These are phyloP conservation scores for Xylaria sp. DNA, from an alignment of 2,329 filamentous ascomycete species.

Conservation along the genomic window DNA sequence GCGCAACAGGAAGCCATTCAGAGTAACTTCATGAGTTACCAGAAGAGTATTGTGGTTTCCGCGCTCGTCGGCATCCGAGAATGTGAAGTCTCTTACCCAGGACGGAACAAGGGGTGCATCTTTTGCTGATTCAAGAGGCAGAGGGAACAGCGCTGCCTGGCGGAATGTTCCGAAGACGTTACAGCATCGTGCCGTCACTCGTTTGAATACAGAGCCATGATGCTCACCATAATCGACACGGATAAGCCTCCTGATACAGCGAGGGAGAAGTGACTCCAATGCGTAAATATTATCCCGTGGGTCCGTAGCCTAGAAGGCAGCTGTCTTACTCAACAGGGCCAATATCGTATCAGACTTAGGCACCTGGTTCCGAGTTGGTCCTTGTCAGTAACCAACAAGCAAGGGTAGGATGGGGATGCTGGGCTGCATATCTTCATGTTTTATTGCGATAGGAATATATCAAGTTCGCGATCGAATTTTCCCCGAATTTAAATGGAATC, in stretches of 20 bases:
- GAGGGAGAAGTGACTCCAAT: neutral
- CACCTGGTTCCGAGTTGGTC: too few relatives aligned
- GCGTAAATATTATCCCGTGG: constrained; percentile 7
- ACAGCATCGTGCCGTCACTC: neutral
- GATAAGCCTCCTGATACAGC: neutral
- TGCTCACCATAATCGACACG: neutral
- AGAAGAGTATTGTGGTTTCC: fast-evolving
- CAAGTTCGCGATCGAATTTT: too few relatives aligned
- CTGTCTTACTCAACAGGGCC: too few relatives aligned
- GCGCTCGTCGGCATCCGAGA: neutral
- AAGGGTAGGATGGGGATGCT: too few relatives aligned
- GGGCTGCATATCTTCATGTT: too few relatives aligned
- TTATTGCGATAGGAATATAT: too few relatives aligned
- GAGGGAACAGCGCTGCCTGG: neutral
- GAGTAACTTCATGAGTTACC: neutral
- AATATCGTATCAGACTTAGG: too few relatives aligned
- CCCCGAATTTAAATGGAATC: too few relatives aligned
- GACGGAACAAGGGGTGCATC: neutral
- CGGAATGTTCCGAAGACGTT: neutral
- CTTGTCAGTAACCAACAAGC: too few relatives aligned
- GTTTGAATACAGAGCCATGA: neutral
- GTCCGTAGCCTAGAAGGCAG: too few relatives aligned
- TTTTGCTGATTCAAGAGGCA: neutral
- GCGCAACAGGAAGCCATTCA: neutral
- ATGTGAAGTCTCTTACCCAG: constrained; percentile 1